These are phyloP conservation scores for Rhodotorula babjevae DNA, from an alignment of 768 basidiomycete species.

Conservation along the genomic window DNA sequence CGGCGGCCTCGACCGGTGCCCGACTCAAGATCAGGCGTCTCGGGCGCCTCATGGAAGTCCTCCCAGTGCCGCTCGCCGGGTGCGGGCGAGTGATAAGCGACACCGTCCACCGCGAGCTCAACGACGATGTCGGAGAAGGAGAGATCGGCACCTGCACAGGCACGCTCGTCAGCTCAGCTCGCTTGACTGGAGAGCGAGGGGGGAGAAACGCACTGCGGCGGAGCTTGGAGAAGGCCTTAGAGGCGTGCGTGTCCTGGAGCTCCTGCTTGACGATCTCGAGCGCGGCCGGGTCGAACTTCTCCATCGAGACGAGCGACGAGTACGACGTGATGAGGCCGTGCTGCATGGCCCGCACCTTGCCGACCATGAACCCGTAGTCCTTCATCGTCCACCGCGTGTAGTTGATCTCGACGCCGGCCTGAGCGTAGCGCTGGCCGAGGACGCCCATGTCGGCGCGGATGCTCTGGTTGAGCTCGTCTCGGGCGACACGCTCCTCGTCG, in stretches of 20 bases:
- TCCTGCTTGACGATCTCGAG: conserved; percentile 11
- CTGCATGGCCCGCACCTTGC: conserved; percentile 27
- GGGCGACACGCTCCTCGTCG: conserved; percentile 33
- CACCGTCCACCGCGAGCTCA: conserved; percentile 20
- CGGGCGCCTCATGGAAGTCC: conserved; percentile 11
- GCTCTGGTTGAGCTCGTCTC: conserved; percentile 42
- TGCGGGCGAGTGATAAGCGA: conserved; percentile 16
- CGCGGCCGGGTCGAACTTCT: background rate
- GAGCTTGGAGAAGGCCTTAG: conserved; percentile 50
- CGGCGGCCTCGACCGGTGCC: background rate
- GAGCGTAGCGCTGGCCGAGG: conserved; percentile 43
- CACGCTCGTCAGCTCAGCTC: background rate
- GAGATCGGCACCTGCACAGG: conserved; percentile 68
- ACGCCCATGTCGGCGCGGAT: conserved; percentile 46
- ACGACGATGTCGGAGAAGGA: conserved; percentile 82
- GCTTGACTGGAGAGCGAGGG: no score
- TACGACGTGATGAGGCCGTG: conserved; percentile 36
- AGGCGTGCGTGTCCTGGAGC: background rate
- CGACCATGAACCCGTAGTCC: conserved; percentile 24
- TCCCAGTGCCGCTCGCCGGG: conserved; percentile 9
- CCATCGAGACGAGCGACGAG: conserved; percentile 27
- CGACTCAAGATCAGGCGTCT: conserved; percentile 5
- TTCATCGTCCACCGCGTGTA: conserved; percentile 24
- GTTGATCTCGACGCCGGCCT: conserved; percentile 15
- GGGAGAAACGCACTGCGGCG: conserved; percentile 55